phyloP scores from a whole-genome alignment of 148 eudicot species.

The Cornus controversa region DNA sequence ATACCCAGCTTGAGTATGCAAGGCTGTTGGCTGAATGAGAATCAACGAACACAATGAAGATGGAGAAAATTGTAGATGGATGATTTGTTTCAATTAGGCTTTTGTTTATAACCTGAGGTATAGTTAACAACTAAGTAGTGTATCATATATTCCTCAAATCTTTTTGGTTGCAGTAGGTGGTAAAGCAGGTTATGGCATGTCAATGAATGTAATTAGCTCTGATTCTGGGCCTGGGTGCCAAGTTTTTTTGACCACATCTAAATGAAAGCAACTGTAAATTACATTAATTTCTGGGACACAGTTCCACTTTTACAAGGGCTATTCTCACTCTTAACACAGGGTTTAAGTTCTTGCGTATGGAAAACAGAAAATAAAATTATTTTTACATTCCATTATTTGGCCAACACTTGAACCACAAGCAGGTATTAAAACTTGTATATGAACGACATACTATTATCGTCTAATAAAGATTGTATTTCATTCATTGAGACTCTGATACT shows the following conservation, averaged over 20 bases:
- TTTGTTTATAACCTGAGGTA: neutral
- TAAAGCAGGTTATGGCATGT: neutral
- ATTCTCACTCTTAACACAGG: neutral
- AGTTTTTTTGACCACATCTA: neutral
- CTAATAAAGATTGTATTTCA: too few species aligned
- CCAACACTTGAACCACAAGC: too few species aligned
- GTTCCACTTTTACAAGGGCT: neutral
- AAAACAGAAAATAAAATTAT: neutral
- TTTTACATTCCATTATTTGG: too few species aligned
- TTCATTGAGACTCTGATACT: too few species aligned
- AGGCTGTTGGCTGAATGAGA: constrained; percentile 12
- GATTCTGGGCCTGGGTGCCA: too few species aligned
- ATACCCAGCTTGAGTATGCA: neutral
- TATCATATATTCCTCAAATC: neutral
- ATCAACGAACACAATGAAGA: neutral
- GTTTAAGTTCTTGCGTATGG: neutral
- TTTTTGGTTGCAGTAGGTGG: neutral
- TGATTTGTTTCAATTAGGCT: neutral
- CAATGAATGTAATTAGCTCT: neutral
- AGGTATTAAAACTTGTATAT: too few species aligned
- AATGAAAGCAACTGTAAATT: neutral
- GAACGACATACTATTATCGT: too few species aligned
- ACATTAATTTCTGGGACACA: neutral
- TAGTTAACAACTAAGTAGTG: neutral
- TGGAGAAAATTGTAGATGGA: neutral